Evolutionary conservation across 176 grass and related monocot genomes (phyloP).

Genomic region (Cymbopogon citratus): DNA sequence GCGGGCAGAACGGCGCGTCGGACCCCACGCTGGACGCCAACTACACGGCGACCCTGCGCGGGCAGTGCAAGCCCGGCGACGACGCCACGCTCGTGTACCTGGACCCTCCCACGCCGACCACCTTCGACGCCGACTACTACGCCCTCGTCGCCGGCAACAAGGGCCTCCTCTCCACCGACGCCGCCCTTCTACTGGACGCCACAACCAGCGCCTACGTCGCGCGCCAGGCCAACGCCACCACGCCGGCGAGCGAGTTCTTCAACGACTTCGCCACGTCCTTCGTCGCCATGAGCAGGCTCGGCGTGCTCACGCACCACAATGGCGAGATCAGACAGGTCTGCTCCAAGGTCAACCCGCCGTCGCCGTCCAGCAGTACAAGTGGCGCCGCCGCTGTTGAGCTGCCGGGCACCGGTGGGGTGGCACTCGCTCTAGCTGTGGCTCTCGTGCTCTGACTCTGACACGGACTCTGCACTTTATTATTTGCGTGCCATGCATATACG

Average conservation of each 20-base stretch:
- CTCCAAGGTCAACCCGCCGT: conserved; percentile 33
- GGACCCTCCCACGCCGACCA: neutral
- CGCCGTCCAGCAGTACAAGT: neutral
- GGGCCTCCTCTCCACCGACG: conserved; percentile 43
- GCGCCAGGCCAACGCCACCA: conserved; percentile 33
- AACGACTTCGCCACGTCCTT: conserved; percentile 38
- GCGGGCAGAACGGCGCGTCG: neutral
- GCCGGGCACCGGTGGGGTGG: neutral
- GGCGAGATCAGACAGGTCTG: conserved; percentile 47
- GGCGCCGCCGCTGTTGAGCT: neutral
- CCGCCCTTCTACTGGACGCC: conserved; percentile 25
- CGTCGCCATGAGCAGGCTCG: conserved; percentile 21
- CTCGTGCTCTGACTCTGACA: neutral
- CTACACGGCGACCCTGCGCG: conserved; percentile 23
- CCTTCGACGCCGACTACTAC: conserved; percentile 48
- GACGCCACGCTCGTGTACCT: conserved; percentile 21
- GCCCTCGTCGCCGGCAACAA: conserved; percentile 1
- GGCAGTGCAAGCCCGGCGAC: conserved; percentile 27
- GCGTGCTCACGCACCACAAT: conserved; percentile 18
- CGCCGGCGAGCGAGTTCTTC: conserved; percentile 16
- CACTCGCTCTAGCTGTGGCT: neutral
- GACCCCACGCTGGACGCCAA: conserved; percentile 37
- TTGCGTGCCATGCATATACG: too few species aligned
- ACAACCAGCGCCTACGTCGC: conserved; percentile 36
- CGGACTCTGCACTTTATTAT: neutral